phyloP scores from a whole-genome alignment of 1,284 basidiomycete genomes.

The Ceratobasidium sp. region DNA sequence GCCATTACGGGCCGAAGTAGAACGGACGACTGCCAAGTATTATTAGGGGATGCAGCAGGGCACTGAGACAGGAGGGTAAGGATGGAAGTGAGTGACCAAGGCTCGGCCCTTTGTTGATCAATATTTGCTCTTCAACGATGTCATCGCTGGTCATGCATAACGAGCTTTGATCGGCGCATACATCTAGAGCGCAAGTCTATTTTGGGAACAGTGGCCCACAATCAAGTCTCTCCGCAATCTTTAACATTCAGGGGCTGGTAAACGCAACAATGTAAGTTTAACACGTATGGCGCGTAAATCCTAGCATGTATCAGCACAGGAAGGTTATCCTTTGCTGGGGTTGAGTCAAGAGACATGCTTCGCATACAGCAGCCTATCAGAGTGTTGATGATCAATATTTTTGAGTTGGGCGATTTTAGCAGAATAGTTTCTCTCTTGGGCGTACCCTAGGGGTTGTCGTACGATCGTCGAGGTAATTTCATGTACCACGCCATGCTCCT shows the following conservation, averaged over 20 bases:
- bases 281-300: not conserved
- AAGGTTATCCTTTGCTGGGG: not conserved
- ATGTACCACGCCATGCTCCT: no score
- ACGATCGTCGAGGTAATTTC: no score
- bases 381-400: no score
- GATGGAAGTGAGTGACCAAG: constrained; percentile 50
- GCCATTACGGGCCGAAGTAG: constrained; percentile 8
- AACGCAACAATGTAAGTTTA: no score
- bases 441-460: no score
- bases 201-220: not conserved
- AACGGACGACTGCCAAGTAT: constrained; percentile 54
- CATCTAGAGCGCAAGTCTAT: constrained; percentile 50
- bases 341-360: no score
- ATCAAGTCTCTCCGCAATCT: no score
- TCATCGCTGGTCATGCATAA: constrained; percentile 24
- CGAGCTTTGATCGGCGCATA: constrained; percentile 47
- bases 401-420: no score
- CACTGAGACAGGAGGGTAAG: not conserved
- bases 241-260: no score
- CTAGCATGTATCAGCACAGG: not conserved
- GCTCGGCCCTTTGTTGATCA: not conserved
- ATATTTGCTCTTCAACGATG: constrained; percentile 7
- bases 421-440: no score
- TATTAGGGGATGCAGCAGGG: constrained; percentile 61
- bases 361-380: no score